Conservation (phyloP, 768 basidiomycete species). For the Scleroderma citrinum region DNA sequence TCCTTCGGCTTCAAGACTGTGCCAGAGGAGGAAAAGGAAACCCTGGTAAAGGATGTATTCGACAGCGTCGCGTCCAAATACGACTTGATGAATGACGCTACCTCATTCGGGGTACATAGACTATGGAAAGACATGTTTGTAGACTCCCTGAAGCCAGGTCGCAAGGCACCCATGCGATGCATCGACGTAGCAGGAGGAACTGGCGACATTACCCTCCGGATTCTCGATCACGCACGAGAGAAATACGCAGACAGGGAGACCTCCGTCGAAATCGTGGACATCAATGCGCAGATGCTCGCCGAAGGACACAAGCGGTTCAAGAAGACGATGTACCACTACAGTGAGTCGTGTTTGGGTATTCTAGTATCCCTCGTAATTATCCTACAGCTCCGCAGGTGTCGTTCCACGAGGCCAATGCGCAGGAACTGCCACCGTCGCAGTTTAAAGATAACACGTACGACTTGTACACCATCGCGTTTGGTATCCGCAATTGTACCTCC, state of each 20-base stretch:
- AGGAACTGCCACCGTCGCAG: slow-evolving; percentile 56
- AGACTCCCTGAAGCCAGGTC: slow-evolving; percentile 66
- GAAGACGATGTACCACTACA: slow-evolving; percentile 97
- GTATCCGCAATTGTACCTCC: slow-evolving; percentile 95
- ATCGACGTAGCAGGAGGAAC: slow-evolving; percentile 98
- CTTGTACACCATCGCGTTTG: slow-evolving; percentile 97
- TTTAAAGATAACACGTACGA: slow-evolving; percentile 86
- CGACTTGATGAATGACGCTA: slow-evolving; percentile 99
- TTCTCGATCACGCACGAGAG: slow-evolving; percentile 86
- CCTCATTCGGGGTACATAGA: slow-evolving; percentile 92
- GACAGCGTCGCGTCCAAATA: slow-evolving; percentile 93
- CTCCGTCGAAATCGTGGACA: slow-evolving; percentile 84
- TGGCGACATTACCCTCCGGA: slow-evolving; percentile 92
- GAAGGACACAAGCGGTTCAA: slow-evolving; percentile 89
- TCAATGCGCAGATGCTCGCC: slow-evolving; percentile 92
- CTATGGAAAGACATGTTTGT: slow-evolving; percentile 96
- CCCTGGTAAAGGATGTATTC: slow-evolving; percentile 89
- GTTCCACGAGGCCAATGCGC: slow-evolving; percentile 92
- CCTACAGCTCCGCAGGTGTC: slow-evolving; percentile 80
- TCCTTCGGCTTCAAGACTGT: slow-evolving; percentile 95
- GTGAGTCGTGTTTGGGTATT: slow-evolving; percentile 40
- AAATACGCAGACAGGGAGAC: slow-evolving; percentile 88
- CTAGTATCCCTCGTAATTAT: slow-evolving; percentile 2
- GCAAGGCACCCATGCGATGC: slow-evolving; percentile 67
- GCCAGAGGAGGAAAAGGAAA: slow-evolving; percentile 81